Evolutionary conservation across 2,329 filamentous ascomycete species (phyloP).

Genomic region (Aspergillus pseudonomiae): DNA sequence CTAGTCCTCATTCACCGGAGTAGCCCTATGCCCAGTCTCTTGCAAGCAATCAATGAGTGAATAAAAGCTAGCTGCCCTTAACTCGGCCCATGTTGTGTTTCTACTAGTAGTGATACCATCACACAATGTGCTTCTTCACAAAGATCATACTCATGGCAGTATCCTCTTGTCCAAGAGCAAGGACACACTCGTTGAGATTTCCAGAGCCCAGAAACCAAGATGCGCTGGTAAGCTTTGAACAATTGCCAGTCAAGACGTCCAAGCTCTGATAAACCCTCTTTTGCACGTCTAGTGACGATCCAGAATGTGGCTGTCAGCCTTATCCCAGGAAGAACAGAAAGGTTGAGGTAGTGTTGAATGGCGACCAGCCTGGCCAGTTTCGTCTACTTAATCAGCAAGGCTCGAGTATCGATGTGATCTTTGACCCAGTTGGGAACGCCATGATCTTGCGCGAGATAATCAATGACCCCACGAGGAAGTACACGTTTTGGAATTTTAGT

Average conservation of each 20-base stretch:
- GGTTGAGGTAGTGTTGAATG: conserved; percentile 22
- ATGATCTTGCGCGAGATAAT: conserved; percentile 28
- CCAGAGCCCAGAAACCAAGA: neutral
- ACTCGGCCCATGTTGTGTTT: neutral
- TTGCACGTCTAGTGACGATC: conserved; percentile 21
- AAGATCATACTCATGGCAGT: neutral
- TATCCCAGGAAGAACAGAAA: conserved; percentile 14
- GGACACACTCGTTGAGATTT: neutral
- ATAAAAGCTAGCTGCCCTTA: conserved; percentile 4
- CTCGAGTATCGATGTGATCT: conserved; percentile 28
- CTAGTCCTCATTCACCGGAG: neutral
- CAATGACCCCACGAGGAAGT: conserved; percentile 12
- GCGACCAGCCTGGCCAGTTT: conserved; percentile 16
- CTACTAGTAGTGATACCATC: neutral
- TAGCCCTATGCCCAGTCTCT: neutral
- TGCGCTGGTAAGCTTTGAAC: conserved; percentile 13
- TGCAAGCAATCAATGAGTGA: neutral
- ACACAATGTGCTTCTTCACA: neutral
- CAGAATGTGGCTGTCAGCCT: conserved; percentile 28
- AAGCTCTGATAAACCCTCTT: neutral
- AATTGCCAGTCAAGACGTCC: neutral
- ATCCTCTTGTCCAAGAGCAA: neutral
- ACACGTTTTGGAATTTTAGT: conserved; percentile 13
- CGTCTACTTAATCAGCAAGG: conserved; percentile 20
- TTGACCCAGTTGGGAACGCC: conserved; percentile 25